Conservation (phyloP, 2,329 filamentous ascomycete genomes). For the Phialophora verrucosa region DNA sequence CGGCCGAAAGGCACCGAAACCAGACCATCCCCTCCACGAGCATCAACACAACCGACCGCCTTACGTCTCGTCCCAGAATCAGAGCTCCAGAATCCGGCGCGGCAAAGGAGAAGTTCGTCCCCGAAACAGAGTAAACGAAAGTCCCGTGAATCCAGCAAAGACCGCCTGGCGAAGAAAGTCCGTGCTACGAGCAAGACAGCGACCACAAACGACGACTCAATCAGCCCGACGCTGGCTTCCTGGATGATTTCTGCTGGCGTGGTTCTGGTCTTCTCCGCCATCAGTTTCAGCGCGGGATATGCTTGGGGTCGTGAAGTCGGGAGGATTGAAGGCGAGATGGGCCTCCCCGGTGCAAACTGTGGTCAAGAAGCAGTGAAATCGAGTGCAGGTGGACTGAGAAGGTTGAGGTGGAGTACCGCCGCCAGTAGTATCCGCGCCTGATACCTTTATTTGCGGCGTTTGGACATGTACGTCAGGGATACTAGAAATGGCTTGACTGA, state of each 20-base stretch:
- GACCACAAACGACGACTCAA: conserved; percentile 41
- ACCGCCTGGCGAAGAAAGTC: conserved; percentile 43
- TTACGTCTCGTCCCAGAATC: conserved; percentile 67
- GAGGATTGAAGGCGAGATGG: conserved; percentile 53
- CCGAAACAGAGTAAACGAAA: conserved; percentile 38
- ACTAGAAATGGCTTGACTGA: conserved; percentile 12
- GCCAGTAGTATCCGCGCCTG: conserved; percentile 32
- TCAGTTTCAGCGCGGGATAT: conserved; percentile 70
- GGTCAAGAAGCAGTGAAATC: conserved; percentile 51
- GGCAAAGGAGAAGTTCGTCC: conserved; percentile 37
- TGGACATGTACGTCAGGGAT: conserved; percentile 4
- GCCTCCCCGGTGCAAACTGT: conserved; percentile 46
- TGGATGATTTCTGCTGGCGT: conserved; percentile 71
- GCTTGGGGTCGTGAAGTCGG: conserved; percentile 65
- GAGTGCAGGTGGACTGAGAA: conserved; percentile 29
- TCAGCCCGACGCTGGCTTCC: conserved; percentile 66
- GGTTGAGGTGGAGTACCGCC: conserved; percentile 32
- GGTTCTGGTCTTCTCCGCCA: conserved; percentile 66
- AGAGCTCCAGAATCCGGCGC: conserved; percentile 47
- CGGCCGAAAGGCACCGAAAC: conserved; percentile 67
- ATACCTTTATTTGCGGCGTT: conserved; percentile 15
- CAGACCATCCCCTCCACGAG: conserved; percentile 31
- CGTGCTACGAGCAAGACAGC: conserved; percentile 44
- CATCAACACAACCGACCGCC: conserved; percentile 36
- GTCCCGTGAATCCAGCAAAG: conserved; percentile 47